phyloP scores from a whole-genome alignment of 306 rosid genomes.

The Abrus pulchellus region DNA sequence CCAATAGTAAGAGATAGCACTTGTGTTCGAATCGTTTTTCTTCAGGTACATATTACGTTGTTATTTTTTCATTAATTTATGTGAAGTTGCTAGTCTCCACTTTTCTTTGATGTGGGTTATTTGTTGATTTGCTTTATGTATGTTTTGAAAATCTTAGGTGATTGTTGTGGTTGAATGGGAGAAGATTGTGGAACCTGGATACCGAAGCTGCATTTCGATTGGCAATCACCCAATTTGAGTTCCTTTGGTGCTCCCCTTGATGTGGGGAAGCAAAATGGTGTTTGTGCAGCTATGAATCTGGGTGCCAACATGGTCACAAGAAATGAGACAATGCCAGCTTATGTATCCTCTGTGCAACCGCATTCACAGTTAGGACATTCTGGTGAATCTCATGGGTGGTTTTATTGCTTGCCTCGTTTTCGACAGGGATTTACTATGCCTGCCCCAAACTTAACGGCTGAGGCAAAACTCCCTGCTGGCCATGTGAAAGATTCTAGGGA shows the following conservation, averaged over 20 bases:
- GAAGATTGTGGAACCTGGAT: conserved; percentile 68
- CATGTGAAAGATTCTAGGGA: conserved; percentile 43
- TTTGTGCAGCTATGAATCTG: conserved; percentile 53
- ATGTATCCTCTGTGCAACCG: conserved; percentile 57
- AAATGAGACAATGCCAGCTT: conserved; percentile 56
- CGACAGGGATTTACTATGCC: conserved; percentile 61
- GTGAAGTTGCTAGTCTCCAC: neutral
- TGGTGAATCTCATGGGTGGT: conserved; percentile 79
- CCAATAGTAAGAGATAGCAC: conserved; percentile 60
- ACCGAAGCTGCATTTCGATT: conserved; percentile 57
- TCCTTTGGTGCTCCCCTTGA: conserved; percentile 54
- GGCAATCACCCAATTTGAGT: conserved; percentile 65
- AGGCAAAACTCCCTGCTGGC: conserved; percentile 46
- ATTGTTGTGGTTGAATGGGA: conserved; percentile 82
- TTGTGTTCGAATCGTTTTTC: conserved; percentile 58
- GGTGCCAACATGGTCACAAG: conserved; percentile 48
- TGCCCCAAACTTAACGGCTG: conserved; percentile 46
- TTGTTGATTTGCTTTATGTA: neutral
- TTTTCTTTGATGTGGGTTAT: neutral
- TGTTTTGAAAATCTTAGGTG: conserved; percentile 53
- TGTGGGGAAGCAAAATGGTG: conserved; percentile 61
- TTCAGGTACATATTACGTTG: conserved; percentile 67
- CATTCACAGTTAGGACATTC: conserved; percentile 57
- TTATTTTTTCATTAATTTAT: neutral
- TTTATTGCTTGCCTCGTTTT: conserved; percentile 68